Percentiles rank a stretch among this genome's conserved stretches.
Evolutionary conservation across 2,329 filamentous ascomycete species (phyloP).

Genomic region (Aspergillus ochraceus): DNA sequence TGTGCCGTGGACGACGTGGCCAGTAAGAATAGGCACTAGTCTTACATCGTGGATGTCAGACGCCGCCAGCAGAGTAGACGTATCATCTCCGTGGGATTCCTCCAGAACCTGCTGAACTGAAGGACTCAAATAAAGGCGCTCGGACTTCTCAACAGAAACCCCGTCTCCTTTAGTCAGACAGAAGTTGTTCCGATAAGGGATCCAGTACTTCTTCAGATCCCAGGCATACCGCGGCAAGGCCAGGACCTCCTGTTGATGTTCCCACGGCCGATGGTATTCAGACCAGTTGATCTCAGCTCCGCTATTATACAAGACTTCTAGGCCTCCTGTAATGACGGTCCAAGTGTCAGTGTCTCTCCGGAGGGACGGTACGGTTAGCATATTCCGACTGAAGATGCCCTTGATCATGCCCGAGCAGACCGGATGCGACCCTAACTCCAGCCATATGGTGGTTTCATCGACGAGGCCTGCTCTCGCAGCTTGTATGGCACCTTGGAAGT

Average conservation of each 20-base stretch:
- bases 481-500: conserved; percentile 46
- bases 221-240: conserved; percentile 68
- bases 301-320: conserved; percentile 62
- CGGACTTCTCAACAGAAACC: not conserved
- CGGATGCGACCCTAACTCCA: conserved; percentile 60
- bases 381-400: conserved; percentile 60
- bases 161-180: conserved; percentile 63
- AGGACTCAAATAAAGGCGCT: conserved; percentile 54
- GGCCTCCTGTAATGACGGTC: conserved; percentile 54
- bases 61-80: conserved; percentile 35
- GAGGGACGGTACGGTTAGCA: conserved; percentile 49
- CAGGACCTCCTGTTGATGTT: conserved; percentile 58
- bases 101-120: conserved; percentile 65
- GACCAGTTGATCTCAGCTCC: conserved; percentile 69
- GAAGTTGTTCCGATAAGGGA: conserved; percentile 72
- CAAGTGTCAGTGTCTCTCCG: conserved; percentile 43
- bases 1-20: conserved; percentile 68
- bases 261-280: conserved; percentile 67
- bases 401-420: conserved; percentile 49
- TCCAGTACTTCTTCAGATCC: conserved; percentile 72
- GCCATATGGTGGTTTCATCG: conserved; percentile 69
- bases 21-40: conserved; percentile 56
- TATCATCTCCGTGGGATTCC: conserved; percentile 62
- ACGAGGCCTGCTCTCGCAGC: conserved; percentile 46
- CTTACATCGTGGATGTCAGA: conserved; percentile 9